phyloP scores from a whole-genome alignment of 1,139 yeast species.

The Geotrichum bryndzae region DNA sequence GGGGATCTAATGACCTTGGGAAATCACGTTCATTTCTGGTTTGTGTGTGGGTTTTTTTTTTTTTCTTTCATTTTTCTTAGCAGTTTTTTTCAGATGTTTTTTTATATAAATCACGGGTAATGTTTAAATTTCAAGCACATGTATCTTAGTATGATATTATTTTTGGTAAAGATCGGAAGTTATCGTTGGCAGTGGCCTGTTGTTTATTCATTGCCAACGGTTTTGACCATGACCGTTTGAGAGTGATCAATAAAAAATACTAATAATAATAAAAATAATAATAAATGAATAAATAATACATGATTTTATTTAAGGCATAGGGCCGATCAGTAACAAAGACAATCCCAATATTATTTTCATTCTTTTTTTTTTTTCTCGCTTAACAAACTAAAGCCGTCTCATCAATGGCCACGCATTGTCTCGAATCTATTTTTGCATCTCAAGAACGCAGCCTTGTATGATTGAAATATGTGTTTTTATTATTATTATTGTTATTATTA shows the following conservation, averaged over 20 bases:
- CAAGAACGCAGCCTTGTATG: too few relatives aligned
- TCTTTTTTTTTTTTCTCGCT: neutral
- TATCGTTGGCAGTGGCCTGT: too few relatives aligned
- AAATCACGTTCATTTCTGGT: neutral
- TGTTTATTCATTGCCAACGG: neutral
- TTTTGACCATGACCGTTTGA: neutral
- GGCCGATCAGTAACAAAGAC: neutral
- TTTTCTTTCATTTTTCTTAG: neutral
- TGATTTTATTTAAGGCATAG: neutral
- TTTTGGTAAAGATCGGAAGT: too few relatives aligned
- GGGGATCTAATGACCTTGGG: constrained; percentile 19
- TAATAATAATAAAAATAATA: neutral
- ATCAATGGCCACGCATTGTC: neutral
- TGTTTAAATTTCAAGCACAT: too few relatives aligned
- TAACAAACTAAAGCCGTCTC: neutral
- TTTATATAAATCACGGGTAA: neutral
- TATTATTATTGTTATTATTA: too few relatives aligned
- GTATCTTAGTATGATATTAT: neutral
- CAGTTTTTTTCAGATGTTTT: neutral
- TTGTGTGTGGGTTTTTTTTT: neutral
- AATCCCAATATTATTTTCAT: neutral
- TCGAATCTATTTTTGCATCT: neutral
- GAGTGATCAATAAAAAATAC: neutral
- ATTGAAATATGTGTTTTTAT: too few relatives aligned
- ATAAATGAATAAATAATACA: neutral